Evolutionary conservation across 2,329 filamentous ascomycete genomes (phyloP).

Genomic region (Ophiostoma pallidulum): DNA sequence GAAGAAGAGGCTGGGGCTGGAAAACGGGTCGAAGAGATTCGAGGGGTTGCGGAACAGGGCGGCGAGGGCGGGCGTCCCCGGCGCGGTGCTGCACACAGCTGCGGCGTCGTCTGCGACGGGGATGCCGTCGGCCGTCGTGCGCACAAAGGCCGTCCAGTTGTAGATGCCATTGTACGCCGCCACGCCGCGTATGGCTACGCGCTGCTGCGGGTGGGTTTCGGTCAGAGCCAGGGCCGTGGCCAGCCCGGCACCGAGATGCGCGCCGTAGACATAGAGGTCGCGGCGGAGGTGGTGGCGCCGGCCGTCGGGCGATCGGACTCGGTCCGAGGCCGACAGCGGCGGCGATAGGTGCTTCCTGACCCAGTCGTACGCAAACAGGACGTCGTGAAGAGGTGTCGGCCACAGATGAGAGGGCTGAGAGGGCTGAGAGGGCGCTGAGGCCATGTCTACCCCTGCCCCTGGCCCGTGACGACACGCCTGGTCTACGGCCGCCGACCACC

Average conservation of each 20-base stretch:
- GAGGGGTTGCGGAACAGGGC: slow-evolving; percentile 39
- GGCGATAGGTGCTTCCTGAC: slow-evolving; percentile 36
- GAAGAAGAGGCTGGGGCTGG: slow-evolving; percentile 49
- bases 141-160: slow-evolving; percentile 50
- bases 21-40: slow-evolving; percentile 50
- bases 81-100: slow-evolving; percentile 25
- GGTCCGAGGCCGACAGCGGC: slow-evolving; percentile 5
- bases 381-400: slow-evolving; percentile 50
- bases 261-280: slow-evolving; percentile 43
- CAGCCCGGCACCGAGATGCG: slow-evolving; percentile 48
- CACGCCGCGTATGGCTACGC: slow-evolving; percentile 42
- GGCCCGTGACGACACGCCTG: neutral
- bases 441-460: neutral
- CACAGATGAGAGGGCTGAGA: slow-evolving; percentile 38
- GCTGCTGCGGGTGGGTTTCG: slow-evolving; percentile 35
- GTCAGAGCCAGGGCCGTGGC: slow-evolving; percentile 49
- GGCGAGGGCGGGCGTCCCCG: slow-evolving; percentile 11
- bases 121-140: slow-evolving; percentile 14
- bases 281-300: slow-evolving; percentile 24
- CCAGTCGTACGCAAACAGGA: slow-evolving; percentile 44
- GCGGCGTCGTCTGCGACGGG: slow-evolving; percentile 23
- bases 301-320: neutral
- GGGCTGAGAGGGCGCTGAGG: slow-evolving; percentile 15
- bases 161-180: slow-evolving; percentile 52
- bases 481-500: slow-evolving; percentile 33